Base-by-base conservation (phyloP, 2,329 filamentous ascomycete genomes). In the Cladophialophora chaetospira region DNA sequence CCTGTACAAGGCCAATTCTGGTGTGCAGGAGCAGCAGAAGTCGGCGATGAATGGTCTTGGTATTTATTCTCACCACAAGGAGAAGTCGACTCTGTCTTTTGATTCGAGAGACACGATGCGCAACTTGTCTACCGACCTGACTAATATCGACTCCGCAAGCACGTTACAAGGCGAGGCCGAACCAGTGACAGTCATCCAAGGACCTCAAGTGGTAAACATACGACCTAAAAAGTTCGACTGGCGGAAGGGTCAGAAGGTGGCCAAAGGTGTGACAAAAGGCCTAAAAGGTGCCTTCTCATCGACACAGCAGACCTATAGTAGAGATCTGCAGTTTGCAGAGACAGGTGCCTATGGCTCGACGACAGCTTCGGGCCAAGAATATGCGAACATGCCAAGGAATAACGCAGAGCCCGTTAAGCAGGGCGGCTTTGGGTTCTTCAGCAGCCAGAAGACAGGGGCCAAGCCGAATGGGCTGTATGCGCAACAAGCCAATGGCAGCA, bases 191-290 rank as follows among this genome's bases (percentile, higher is more conserved):
- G 74, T 87, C 46, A 72, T 85, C 61, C 80, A 85, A 25, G 88
- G 90, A 2, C 92, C 94, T n/a, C 94, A 96, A 59, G 89, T 97
- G 29, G 89, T 97, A 59, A 95, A 94, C 67, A 95, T 97, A 61
- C 86, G 91, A 70, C 86, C 88, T 52, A 96, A 91, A 77, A 97
- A 97, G 72, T 97, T 97, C 76, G 96, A 96, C 76, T 97, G 94
- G 92, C 96, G 97, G 81, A 96, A 95, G 78, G 91, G 91, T 35
- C 93, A 96, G 74, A 92, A 89, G 54, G 87, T 97, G 66, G 92
- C 92, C 25, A 96, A 97, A 73, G 93, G 92, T 69, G 89, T 97
- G 49, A 88, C 89, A 60, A 97, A 97, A 77, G 91, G 92, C 50
- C 86, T 97, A 72, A 96, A 96, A 73, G 89, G 91, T 53, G 92